Evolutionary conservation across 805 yeast species (phyloP).

Genomic region (Candida nitratophila): DNA sequence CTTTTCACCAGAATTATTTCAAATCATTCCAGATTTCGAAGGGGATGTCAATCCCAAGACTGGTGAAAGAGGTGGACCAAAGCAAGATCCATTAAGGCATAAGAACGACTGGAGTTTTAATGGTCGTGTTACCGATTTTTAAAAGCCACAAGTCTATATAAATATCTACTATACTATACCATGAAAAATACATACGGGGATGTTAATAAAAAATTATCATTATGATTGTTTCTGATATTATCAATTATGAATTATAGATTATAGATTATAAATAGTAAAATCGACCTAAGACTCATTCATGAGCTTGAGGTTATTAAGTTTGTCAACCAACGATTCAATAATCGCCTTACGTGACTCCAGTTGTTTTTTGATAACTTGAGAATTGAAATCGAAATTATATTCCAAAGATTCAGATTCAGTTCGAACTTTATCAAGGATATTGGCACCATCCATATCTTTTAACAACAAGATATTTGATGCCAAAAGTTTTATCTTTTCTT

Average conservation of each 20-base stretch:
- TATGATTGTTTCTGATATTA: no score
- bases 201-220: no score
- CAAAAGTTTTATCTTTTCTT: no score
- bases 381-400: neutral
- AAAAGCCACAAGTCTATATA: no score
- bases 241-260: neutral
- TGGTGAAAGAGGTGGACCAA: slow-evolving; percentile 96
- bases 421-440: neutral
- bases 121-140: slow-evolving; percentile 95
- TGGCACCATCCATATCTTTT: neutral
- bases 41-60: slow-evolving; percentile 91
- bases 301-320: neutral
- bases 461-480: neutral
- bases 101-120: slow-evolving; percentile 93
- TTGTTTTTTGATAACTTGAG: neutral
- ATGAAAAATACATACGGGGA: no score
- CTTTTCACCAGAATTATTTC: slow-evolving; percentile 61
- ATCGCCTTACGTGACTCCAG: neutral
- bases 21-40: slow-evolving; percentile 89
- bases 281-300: no score
- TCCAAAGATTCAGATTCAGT: neutral
- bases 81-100: slow-evolving; percentile 82
- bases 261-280: no score
- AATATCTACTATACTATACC: no score
- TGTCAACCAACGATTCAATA: neutral